A percentile compares a stretch with the other conserved stretches of the same genome.
Conservation (phyloP, 2,329 filamentous ascomycete genomes). For the Penicillium psychrosexuale region DNA sequence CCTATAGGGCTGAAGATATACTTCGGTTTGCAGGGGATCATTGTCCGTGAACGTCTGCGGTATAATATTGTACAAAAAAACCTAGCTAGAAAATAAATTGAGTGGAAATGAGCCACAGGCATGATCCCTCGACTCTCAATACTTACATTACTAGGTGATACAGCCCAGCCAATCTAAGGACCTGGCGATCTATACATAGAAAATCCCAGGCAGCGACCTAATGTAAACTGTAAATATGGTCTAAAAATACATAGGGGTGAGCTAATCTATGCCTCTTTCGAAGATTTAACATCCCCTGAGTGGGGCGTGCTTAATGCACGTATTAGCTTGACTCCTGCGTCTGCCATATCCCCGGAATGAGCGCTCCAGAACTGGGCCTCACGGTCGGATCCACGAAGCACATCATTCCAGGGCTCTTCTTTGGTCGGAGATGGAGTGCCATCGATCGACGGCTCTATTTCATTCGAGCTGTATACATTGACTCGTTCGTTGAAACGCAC, state of each 20-base stretch:
- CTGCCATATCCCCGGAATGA: conserved; percentile 51
- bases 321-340: conserved; percentile 52
- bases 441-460: conserved; percentile 28
- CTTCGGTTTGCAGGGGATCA: neutral
- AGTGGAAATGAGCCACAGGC: neutral
- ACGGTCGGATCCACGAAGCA: conserved; percentile 34
- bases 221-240: neutral
- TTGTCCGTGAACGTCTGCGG: neutral
- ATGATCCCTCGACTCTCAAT: neutral
- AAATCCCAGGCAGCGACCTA: neutral
- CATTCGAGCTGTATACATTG: conserved; percentile 29
- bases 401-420: conserved; percentile 25
- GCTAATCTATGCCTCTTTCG: conserved; percentile 14
- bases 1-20: conserved; percentile 26
- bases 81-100: neutral
- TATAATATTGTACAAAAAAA: neutral
- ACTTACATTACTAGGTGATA: neutral
- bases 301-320: conserved; percentile 40
- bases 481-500: conserved; percentile 37
- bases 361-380: conserved; percentile 54
- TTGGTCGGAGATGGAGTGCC: conserved; percentile 9
- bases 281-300: conserved; percentile 6
- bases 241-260: neutral
- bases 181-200: neutral
- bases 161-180: neutral